These are phyloP conservation scores for Sclerotinia minor DNA, from an alignment of 2,329 filamentous ascomycete genomes.

Conservation along the genomic window DNA sequence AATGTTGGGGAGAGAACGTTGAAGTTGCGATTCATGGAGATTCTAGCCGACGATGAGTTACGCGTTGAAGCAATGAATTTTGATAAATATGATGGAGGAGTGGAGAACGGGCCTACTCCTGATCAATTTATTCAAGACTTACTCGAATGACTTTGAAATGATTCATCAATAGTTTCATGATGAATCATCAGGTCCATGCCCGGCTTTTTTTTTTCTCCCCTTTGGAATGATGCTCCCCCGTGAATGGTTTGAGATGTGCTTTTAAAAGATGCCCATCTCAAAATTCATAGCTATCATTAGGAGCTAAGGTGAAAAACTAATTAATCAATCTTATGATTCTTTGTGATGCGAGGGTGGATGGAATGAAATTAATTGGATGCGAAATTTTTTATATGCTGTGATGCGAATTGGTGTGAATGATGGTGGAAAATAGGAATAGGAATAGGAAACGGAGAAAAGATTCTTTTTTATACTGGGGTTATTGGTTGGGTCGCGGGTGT, in stretches of 20 bases:
- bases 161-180: background rate
- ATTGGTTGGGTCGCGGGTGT: too few relatives aligned
- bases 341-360: background rate
- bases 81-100: background rate
- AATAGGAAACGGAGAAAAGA: background rate
- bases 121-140: background rate
- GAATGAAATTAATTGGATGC: background rate
- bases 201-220: background rate
- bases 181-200: background rate
- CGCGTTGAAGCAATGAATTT: background rate
- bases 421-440: background rate
- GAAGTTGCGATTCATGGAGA: background rate
- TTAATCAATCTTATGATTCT: background rate
- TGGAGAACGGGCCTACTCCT: background rate
- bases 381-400: background rate
- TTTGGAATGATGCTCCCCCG: too few relatives aligned
- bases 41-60: background rate
- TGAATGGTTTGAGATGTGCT: background rate
- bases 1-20: conserved; percentile 20
- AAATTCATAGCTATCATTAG: background rate
- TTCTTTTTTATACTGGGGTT: background rate
- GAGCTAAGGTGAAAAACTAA: too few relatives aligned
- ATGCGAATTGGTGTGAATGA: background rate
- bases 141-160: background rate
- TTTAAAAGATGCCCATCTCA: background rate